These are phyloP conservation scores for Fusarium siculi DNA, from an alignment of 2,329 filamentous ascomycete species.

Conservation along the genomic window DNA sequence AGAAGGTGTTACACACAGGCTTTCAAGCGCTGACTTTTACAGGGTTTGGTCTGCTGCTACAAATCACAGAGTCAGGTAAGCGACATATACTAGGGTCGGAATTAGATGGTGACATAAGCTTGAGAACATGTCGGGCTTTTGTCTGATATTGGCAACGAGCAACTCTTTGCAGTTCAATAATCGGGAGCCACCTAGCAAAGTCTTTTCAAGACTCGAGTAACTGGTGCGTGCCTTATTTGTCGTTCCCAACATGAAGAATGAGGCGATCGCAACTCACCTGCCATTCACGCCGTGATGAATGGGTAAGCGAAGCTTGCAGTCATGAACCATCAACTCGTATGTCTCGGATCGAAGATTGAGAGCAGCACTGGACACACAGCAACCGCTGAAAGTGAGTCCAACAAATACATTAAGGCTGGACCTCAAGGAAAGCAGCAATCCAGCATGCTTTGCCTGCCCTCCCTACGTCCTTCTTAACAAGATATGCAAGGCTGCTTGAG, in stretches of 20 bases:
- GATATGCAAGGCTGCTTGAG: fast-evolving
- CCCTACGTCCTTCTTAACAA: fast-evolving
- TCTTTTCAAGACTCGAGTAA: fast-evolving
- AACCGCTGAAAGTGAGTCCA: neutral
- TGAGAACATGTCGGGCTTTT: neutral
- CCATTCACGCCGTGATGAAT: neutral
- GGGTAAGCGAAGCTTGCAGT: neutral
- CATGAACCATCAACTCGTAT: neutral
- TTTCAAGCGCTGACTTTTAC: fast-evolving
- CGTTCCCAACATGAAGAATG: fast-evolving
- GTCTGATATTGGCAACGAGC: neutral
- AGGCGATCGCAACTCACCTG: neutral
- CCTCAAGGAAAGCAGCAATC: fast-evolving
- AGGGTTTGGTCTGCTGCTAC: neutral
- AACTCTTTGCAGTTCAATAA: fast-evolving
- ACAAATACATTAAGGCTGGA: neutral
- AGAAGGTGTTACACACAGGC: neutral
- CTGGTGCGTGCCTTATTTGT: neutral
- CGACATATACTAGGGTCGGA: neutral
- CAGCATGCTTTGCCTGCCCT: neutral
- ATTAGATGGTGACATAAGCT: neutral
- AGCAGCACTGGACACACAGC: neutral
- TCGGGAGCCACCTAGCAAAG: neutral
- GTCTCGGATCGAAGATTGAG: neutral
- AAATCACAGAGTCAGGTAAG: neutral